Evolutionary conservation across 345 rosid species (phyloP), one percentile per base, ranked within the genome.

Genomic region (Eutrema yunnanense): DNA sequence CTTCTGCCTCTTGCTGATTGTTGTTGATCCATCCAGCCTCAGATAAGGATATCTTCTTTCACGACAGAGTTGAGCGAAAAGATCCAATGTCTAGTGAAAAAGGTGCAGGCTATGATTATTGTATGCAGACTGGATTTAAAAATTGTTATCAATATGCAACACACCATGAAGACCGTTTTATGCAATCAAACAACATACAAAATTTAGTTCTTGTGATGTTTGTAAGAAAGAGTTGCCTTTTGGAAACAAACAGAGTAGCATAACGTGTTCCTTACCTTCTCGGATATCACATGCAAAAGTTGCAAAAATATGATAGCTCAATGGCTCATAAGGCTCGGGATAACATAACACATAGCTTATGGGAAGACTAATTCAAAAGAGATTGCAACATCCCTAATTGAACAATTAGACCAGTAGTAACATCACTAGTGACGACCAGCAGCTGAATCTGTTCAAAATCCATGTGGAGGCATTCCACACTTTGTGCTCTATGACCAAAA

Each of bases 1-100:
- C 80, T 95, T 95, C 71, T 92, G 97, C 71, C 99, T 84, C 88
- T 95, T 95, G 81, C 97, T 82, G 67, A 95, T 92, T 63, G 99
- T 85, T 59, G 99, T 95, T 67, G 87, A 74, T 80, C 99, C 99
- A 77, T 95, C 99, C 52, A 95, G 96, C 81, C 97, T 88, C 65
- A 95, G 73, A 80, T 80, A 84, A 2, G 99, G 97, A 80, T 95
- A 95, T 81, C 96, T 86, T 84, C 97, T 90, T 83, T 95, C 99
- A 57, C 96, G 97, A 62, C 99, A 95, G 66, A 95, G 73, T 85
- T 92, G 99, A 67, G 94, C 90, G 73, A 95, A 95, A 47, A 95
- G 96, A 78, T 95, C 99, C 86, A 95, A 80, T 27, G 99, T 95
- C 99, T 95, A 84, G 55, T 62, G 53, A 81, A 72, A 76, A 26